Percentiles rank a stretch among this genome's conserved stretches.
phyloP scores from a whole-genome alignment of 176 grass and related monocot species.

The Coix lacrymajobi region DNA sequence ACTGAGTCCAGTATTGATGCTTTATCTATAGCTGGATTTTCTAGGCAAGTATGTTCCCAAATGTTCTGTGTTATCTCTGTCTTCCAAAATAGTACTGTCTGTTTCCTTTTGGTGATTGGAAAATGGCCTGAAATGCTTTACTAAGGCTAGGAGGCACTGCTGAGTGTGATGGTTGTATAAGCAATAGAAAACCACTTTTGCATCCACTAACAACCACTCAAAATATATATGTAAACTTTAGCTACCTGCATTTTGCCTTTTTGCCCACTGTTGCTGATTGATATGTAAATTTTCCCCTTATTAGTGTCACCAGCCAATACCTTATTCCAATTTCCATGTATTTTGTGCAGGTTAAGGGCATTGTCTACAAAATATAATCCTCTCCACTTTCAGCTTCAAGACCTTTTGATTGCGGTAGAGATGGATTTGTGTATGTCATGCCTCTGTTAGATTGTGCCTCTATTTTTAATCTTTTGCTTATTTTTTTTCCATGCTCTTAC shows the following conservation, averaged over 20 bases:
- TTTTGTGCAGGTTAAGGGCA: conserved; percentile 68
- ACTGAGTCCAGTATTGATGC: conserved; percentile 95
- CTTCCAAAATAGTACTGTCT: not conserved
- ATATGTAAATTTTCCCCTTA: not conserved
- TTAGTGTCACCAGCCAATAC: not conserved
- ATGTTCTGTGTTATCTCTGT: conserved; percentile 17
- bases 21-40: conserved; percentile 93
- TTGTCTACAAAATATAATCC: conserved; percentile 75
- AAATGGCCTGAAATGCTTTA: not conserved
- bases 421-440: conserved; percentile 89
- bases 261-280: not conserved
- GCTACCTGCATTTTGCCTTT: not conserved
- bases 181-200: not conserved
- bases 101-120: not conserved
- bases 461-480: not conserved
- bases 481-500: conserved; percentile 6
- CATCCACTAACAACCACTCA: not conserved
- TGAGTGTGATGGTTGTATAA: not conserved
- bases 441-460: not conserved
- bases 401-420: conserved; percentile 91
- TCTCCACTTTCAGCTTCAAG: conserved; percentile 64
- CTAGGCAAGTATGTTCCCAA: conserved; percentile 46
- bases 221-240: not conserved
- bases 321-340: not conserved
- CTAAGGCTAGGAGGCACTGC: not conserved